Evolutionary conservation across 2,329 filamentous ascomycete species (phyloP).

Genomic region (Chaetomiaceae sp.): DNA sequence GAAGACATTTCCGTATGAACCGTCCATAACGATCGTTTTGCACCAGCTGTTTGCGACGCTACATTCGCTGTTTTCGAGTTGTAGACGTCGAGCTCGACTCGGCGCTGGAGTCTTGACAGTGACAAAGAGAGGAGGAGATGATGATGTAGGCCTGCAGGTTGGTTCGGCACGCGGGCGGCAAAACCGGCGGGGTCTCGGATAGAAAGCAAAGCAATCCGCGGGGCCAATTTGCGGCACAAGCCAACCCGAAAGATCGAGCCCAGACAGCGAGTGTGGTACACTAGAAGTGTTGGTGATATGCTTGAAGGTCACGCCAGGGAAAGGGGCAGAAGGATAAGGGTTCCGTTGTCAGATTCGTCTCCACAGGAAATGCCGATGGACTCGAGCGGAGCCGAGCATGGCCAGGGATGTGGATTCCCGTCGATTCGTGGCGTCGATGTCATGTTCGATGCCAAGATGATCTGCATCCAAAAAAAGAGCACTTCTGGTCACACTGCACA

Average conservation of each 20-base stretch:
- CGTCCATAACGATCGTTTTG: slow-evolving; percentile 25
- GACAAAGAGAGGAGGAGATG: neutral
- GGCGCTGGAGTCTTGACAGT: neutral
- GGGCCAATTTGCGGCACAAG: neutral
- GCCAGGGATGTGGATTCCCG: neutral
- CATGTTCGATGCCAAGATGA: slow-evolving; percentile 18
- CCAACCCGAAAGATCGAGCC: neutral
- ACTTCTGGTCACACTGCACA: neutral
- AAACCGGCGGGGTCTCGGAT: slow-evolving; percentile 3
- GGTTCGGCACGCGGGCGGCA: slow-evolving; percentile 10
- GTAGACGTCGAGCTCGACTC: neutral
- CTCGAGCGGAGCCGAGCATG: too few species aligned
- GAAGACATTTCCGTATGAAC: slow-evolving; percentile 31
- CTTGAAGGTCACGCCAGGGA: too few species aligned
- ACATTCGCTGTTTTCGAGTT: slow-evolving; percentile 1
- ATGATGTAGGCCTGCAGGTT: slow-evolving; percentile 4
- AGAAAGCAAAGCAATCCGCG: neutral
- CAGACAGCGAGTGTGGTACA: too few species aligned
- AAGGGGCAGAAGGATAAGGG: too few species aligned
- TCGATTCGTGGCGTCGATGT: slow-evolving; percentile 1
- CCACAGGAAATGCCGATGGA: too few species aligned
- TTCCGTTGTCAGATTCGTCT: too few species aligned
- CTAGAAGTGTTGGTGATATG: too few species aligned
- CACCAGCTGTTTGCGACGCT: slow-evolving; percentile 3
- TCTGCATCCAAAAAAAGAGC: slow-evolving; percentile 12